Percentiles rank a stretch among this genome's conserved stretches.
Evolutionary conservation across 768 basidiomycete genomes (phyloP).

Genomic region (Mycena kentingensis): DNA sequence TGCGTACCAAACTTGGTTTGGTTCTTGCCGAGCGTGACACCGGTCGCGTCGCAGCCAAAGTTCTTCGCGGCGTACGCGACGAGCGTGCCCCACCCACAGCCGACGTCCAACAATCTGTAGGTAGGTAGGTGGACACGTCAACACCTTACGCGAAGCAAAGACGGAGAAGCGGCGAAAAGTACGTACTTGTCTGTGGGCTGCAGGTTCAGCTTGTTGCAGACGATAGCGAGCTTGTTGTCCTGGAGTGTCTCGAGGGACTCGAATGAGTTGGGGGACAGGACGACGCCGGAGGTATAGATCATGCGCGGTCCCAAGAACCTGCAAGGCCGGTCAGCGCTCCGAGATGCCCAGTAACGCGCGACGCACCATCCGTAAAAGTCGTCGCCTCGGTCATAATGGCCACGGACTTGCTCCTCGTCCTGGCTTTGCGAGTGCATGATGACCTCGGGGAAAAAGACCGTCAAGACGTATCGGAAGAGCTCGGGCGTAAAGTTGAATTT

Average conservation of each 20-base stretch:
- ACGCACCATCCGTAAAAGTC: conserved; percentile 89
- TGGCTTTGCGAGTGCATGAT: conserved; percentile 87
- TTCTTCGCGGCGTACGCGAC: conserved; percentile 95
- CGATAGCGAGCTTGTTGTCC: conserved; percentile 95
- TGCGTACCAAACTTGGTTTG: conserved; percentile 93
- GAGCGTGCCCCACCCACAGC: conserved; percentile 97
- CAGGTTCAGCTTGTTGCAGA: conserved; percentile 92
- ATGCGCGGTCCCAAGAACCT: conserved; percentile 95
- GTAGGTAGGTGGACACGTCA: too few species aligned
- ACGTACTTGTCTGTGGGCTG: conserved; percentile 73
- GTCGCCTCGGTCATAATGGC: conserved; percentile 94
- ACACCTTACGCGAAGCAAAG: too few species aligned
- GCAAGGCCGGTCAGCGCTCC: neutral
- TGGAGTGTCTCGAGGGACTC: conserved; percentile 93
- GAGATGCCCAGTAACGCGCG: neutral
- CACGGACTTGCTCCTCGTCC: conserved; percentile 94
- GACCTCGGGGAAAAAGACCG: conserved; percentile 88
- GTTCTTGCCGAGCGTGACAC: conserved; percentile 89
- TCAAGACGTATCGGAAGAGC: conserved; percentile 93
- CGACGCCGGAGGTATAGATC: conserved; percentile 96
- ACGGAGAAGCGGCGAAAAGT: neutral
- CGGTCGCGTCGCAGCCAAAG: conserved; percentile 94
- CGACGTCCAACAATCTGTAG: conserved; percentile 72
- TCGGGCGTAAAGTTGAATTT: conserved; percentile 88
- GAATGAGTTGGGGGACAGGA: conserved; percentile 64